Conservation (phyloP, 2,329 filamentous ascomycete genomes). For the Clarireedia paspali region DNA sequence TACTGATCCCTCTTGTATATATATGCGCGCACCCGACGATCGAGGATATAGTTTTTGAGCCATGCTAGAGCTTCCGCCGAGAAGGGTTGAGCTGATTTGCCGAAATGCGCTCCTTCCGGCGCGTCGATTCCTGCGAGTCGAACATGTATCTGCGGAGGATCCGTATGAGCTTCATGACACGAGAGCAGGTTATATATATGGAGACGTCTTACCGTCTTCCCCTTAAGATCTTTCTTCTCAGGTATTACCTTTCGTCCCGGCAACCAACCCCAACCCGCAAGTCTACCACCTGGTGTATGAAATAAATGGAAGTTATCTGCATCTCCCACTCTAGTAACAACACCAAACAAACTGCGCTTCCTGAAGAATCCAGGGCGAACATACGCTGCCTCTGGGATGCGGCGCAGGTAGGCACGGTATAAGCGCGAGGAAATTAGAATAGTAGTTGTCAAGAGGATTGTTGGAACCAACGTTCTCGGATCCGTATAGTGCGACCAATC, state of each 20-base stretch:
- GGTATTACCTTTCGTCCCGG: conserved; percentile 60
- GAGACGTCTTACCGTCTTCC: conserved; percentile 63
- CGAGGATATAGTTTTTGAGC: conserved; percentile 65
- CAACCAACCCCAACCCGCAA: conserved; percentile 90
- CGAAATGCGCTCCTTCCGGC: conserved; percentile 89
- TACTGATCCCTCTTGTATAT: conserved; percentile 88
- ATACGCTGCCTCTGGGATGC: conserved; percentile 70
- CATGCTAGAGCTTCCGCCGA: conserved; percentile 73
- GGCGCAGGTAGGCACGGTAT: conserved; percentile 72
- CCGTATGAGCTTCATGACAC: not conserved
- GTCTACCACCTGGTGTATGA: conserved; percentile 84
- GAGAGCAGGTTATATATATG: no score
- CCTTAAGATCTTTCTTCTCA: conserved; percentile 58
- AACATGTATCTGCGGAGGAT: conserved; percentile 61
- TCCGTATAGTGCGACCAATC: conserved; percentile 49
- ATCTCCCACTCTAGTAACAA: conserved; percentile 90
- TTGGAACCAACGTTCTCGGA: conserved; percentile 45
- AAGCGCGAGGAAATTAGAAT: conserved; percentile 48
- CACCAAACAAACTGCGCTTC: conserved; percentile 69
- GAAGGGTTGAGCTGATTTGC: conserved; percentile 77
- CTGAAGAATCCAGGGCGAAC: conserved; percentile 71
- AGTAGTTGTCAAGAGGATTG: conserved; percentile 46
- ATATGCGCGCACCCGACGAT: conserved; percentile 70
- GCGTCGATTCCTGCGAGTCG: conserved; percentile 90
- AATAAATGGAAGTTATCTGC: conserved; percentile 93